These are phyloP conservation scores for Pezicula carpinea DNA, from an alignment of 2,329 filamentous ascomycete genomes.

Conservation along the genomic window DNA sequence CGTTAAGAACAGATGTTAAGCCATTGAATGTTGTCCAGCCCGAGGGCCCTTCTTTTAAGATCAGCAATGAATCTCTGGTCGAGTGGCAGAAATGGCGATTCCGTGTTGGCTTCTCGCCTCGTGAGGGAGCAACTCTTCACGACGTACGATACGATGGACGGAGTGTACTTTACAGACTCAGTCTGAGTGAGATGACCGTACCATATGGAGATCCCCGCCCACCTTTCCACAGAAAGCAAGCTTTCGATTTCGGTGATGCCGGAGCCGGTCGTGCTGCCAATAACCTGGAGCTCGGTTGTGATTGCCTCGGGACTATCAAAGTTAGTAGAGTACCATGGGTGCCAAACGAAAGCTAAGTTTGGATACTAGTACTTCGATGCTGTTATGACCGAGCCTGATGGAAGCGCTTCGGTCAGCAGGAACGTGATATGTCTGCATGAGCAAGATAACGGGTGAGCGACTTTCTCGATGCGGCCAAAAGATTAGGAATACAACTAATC, in stretches of 20 bases:
- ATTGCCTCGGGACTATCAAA: conserved; percentile 61
- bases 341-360: conserved; percentile 3
- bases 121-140: conserved; percentile 56
- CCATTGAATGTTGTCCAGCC: conserved; percentile 58
- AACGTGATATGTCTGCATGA: conserved; percentile 67
- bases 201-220: conserved; percentile 58
- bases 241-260: conserved; percentile 64
- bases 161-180: conserved; percentile 52
- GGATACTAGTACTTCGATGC: conserved; percentile 48
- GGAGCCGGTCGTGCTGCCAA: conserved; percentile 61
- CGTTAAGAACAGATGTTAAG: conserved; percentile 43
- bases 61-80: conserved; percentile 36
- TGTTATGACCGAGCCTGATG: conserved; percentile 47
- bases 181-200: conserved; percentile 56
- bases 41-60: conserved; percentile 54
- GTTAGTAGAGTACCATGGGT: neutral
- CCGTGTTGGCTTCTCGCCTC: conserved; percentile 53
- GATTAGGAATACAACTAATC: neutral
- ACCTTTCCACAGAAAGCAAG: conserved; percentile 61
- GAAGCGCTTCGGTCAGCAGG: conserved; percentile 45
- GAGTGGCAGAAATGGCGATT: conserved; percentile 56
- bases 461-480: neutral
- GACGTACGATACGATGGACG: conserved; percentile 55
- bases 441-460: conserved; percentile 52
- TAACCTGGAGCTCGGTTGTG: conserved; percentile 62